Percentiles rank a stretch among this genome's conserved stretches.
Conservation (phyloP, 208 protist species). For the Leishmania amazonensis region DNA sequence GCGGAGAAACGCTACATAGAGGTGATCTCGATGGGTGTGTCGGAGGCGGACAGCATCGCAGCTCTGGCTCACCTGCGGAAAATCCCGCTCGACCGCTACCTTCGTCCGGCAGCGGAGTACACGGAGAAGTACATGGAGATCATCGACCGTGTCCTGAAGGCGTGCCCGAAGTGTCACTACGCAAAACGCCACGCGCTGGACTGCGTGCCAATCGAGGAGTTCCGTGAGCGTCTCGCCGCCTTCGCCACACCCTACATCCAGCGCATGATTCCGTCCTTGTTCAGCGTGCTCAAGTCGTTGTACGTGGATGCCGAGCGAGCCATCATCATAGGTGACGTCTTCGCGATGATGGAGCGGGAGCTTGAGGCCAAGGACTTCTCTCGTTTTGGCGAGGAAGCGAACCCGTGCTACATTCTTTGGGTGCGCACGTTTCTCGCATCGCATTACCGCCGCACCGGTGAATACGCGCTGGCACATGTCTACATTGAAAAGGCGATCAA, state of each 20-base stretch:
- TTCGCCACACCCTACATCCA: slow-evolving; percentile 73
- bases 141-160: slow-evolving; percentile 58
- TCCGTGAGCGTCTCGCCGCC: slow-evolving; percentile 50
- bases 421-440: slow-evolving; percentile 85
- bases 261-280: slow-evolving; percentile 94
- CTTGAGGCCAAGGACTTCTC: slow-evolving; percentile 58
- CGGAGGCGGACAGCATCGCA: slow-evolving; percentile 80
- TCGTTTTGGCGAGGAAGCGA: slow-evolving; percentile 65
- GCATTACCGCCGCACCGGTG: slow-evolving; percentile 82
- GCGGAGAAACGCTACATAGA: slow-evolving; percentile 83
- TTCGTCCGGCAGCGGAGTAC: slow-evolving; percentile 49
- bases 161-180: slow-evolving; percentile 60
- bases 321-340: slow-evolving; percentile 77
- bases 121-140: slow-evolving; percentile 71
- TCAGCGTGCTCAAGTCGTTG: slow-evolving; percentile 92
- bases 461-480: slow-evolving; percentile 69
- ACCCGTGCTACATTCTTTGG: slow-evolving; percentile 90
- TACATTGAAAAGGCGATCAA: slow-evolving; percentile 90
- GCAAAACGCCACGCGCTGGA: slow-evolving; percentile 73
- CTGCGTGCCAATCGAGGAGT: slow-evolving; percentile 73
- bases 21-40: slow-evolving; percentile 61
- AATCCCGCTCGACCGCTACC: slow-evolving; percentile 68
- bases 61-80: slow-evolving; percentile 79
- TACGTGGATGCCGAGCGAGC: slow-evolving; percentile 82
- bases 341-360: slow-evolving; percentile 63